These are phyloP conservation scores for Vanrija humicola DNA, from an alignment of 1,284 basidiomycete genomes.

Conservation along the genomic window DNA sequence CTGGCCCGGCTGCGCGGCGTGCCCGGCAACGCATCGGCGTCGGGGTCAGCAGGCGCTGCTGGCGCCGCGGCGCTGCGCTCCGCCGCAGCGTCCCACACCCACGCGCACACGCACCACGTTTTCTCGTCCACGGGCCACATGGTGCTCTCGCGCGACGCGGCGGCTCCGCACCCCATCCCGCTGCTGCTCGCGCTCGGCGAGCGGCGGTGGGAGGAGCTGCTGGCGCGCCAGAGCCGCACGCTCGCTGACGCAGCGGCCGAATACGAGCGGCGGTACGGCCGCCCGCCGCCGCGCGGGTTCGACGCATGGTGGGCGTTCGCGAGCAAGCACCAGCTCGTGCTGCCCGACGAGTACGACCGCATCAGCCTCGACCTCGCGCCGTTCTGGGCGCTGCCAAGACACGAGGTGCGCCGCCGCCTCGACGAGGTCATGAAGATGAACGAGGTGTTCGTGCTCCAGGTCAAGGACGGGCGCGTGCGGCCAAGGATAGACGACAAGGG, in stretches of 20 bases:
- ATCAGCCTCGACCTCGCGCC: constrained; percentile 73
- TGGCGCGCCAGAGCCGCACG: constrained; percentile 68
- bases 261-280: constrained; percentile 69
- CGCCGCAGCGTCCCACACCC: not conserved
- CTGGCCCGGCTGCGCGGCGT: constrained; percentile 25
- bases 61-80: too few species aligned
- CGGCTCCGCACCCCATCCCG: constrained; percentile 66
- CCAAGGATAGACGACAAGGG: constrained; percentile 35
- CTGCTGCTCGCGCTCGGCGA: constrained; percentile 73
- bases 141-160: constrained; percentile 27
- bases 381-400: constrained; percentile 68
- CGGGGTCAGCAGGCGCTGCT: not conserved
- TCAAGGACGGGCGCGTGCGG: constrained; percentile 25
- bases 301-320: constrained; percentile 84
- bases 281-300: constrained; percentile 79
- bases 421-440: constrained; percentile 50
- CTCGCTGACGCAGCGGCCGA: constrained; percentile 68
- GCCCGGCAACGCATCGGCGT: constrained; percentile 5
- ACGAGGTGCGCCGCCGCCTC: constrained; percentile 65
- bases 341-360: constrained; percentile 86
- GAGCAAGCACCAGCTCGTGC: constrained; percentile 61
- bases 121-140: constrained; percentile 45
- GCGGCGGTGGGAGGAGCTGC: constrained; percentile 59
- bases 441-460: constrained; percentile 42
- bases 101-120: constrained; percentile 15